Conservation (phyloP, 2,329 filamentous ascomycete species). For the Curvularia verruculosa region DNA sequence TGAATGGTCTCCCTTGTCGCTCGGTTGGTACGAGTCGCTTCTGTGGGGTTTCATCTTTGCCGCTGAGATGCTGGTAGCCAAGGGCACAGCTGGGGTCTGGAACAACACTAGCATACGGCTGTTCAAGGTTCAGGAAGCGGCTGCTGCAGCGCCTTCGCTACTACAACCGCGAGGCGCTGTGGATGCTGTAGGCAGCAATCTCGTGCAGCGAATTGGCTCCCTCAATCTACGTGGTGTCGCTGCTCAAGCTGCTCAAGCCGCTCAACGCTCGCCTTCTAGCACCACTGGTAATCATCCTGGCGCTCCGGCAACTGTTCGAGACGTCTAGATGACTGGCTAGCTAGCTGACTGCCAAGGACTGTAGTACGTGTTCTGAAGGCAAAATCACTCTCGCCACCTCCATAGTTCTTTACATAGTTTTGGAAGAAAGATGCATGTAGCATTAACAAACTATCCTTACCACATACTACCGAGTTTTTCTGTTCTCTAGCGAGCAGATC, state of each 20-base stretch:
- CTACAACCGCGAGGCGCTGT: slow-evolving; percentile 87
- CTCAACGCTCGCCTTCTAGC: slow-evolving; percentile 22
- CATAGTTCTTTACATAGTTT: too few relatives aligned
- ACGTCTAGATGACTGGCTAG: too few relatives aligned
- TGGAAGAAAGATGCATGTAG: too few relatives aligned
- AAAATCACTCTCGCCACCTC: too few relatives aligned
- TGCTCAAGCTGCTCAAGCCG: slow-evolving; percentile 32
- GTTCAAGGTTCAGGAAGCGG: slow-evolving; percentile 87
- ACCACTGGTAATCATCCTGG: slow-evolving; percentile 30
- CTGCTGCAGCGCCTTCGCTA: slow-evolving; percentile 77
- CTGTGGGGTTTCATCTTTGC: slow-evolving; percentile 94
- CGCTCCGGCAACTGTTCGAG: slow-evolving; percentile 36
- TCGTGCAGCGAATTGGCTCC: slow-evolving; percentile 84
- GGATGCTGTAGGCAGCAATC: slow-evolving; percentile 88
- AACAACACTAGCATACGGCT: slow-evolving; percentile 87
- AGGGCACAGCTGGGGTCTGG: slow-evolving; percentile 91
- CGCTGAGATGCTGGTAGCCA: slow-evolving; percentile 84
- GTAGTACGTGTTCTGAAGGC: too few relatives aligned
- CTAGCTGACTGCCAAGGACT: too few relatives aligned
- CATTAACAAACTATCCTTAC: too few relatives aligned
- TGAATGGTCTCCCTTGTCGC: slow-evolving; percentile 86
- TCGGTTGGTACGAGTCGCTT: slow-evolving; percentile 95
- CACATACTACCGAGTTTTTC: too few relatives aligned
- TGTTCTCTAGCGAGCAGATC: too few relatives aligned
- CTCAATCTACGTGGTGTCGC: slow-evolving; percentile 68